These are phyloP conservation scores for Fraxinus americana DNA, from an alignment of 257 asterid genomes.

Conservation along the genomic window DNA sequence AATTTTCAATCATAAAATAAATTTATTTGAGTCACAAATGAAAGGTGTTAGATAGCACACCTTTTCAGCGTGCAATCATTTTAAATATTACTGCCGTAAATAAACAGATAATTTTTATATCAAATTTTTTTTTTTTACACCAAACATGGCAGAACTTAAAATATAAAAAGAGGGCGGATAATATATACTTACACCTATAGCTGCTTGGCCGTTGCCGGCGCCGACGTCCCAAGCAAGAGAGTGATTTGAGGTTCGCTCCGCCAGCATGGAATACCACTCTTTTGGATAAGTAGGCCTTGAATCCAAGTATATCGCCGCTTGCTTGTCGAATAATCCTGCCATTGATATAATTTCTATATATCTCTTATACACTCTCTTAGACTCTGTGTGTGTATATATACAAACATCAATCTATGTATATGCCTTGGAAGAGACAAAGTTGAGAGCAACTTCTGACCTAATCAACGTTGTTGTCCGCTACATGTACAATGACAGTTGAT, in stretches of 20 bases:
- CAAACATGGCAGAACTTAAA: too few species aligned
- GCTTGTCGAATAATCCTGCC: conserved; percentile 36
- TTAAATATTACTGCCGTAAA: too few species aligned
- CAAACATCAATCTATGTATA: not conserved
- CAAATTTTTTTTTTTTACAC: too few species aligned
- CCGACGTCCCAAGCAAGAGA: conserved; percentile 39
- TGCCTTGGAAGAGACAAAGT: not conserved
- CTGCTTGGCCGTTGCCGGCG: conserved; percentile 38
- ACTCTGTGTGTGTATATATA: not conserved
- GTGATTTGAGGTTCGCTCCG: conserved; percentile 14
- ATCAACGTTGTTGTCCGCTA: not conserved
- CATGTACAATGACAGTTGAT: too few species aligned
- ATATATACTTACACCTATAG: conserved; percentile 15
- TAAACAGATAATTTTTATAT: too few species aligned
- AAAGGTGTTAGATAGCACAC: too few species aligned
- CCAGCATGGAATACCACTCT: conserved; percentile 29
- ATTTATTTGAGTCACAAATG: too few species aligned
- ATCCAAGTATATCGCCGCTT: conserved; percentile 26
- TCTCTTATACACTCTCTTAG: not conserved
- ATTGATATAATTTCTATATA: not conserved
- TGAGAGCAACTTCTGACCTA: not conserved
- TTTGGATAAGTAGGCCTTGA: conserved; percentile 35
- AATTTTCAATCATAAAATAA: too few species aligned
- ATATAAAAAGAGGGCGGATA: too few species aligned
- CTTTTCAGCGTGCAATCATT: too few species aligned